These are phyloP conservation scores for Arthonia radiata DNA, from an alignment of 495 filamentous ascomycete genomes.

Conservation along the genomic window DNA sequence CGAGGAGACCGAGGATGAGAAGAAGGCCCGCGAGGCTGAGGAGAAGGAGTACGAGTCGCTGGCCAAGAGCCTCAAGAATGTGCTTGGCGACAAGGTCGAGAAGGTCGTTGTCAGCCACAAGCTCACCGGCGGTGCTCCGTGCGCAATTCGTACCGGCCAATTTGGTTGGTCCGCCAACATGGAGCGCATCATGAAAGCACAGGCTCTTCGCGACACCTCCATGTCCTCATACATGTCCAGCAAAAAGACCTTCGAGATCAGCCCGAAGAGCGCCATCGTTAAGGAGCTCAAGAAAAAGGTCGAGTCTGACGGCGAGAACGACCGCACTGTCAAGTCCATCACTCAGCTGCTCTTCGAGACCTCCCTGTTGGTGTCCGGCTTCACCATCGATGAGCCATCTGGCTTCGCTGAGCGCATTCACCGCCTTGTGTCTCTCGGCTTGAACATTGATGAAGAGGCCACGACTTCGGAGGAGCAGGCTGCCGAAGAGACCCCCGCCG, in stretches of 20 bases:
- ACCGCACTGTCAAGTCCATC: constrained; percentile 96
- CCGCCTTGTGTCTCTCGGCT: constrained; percentile 86
- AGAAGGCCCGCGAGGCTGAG: constrained; percentile 82
- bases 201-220: constrained; percentile 96
- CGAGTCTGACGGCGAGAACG: constrained; percentile 85
- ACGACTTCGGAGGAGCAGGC: constrained; percentile 41
- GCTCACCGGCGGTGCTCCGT: constrained; percentile 79
- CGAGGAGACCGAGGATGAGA: constrained; percentile 98
- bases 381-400: constrained; percentile 97
- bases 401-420: constrained; percentile 96
- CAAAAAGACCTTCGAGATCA: constrained; percentile 99
- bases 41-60: constrained; percentile 93
- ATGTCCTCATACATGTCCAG: constrained; percentile 99
- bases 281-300: constrained; percentile 96
- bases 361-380: constrained; percentile 89
- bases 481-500: constrained; percentile 32
- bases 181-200: constrained; percentile 99
- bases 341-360: constrained; percentile 96
- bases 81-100: constrained; percentile 98
- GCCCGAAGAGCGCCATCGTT: constrained; percentile 92
- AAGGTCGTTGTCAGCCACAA: constrained; percentile 99
- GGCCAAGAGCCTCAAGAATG: constrained; percentile 92
- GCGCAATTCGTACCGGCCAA: constrained; percentile 97
- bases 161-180: constrained; percentile 99
- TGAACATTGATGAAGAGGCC: constrained; percentile 86